These are phyloP conservation scores for Boletellus emodensis DNA, from an alignment of 768 basidiomycete species.

Conservation along the genomic window DNA sequence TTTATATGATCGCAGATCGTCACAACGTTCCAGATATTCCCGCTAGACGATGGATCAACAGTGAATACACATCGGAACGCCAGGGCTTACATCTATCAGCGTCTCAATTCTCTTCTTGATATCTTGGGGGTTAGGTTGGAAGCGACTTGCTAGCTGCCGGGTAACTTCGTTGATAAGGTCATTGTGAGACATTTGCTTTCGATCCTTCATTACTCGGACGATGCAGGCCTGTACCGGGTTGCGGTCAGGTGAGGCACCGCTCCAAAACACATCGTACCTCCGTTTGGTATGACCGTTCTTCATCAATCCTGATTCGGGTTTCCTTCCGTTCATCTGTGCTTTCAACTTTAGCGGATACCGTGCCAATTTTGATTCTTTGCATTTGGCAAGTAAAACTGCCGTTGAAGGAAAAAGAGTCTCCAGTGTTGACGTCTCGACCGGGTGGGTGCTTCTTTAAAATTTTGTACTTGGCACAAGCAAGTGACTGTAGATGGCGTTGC, in stretches of 20 bases:
- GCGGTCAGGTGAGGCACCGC: constrained; percentile 2
- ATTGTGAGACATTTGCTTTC: constrained; percentile 84
- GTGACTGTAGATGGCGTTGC: constrained; percentile 89
- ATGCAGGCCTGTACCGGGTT: constrained; percentile 75
- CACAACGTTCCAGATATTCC: constrained; percentile 90
- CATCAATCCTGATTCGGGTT: constrained; percentile 85
- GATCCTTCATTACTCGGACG: constrained; percentile 95
- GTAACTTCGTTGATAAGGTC: constrained; percentile 91
- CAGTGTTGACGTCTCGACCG: constrained; percentile 70
- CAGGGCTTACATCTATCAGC: constrained; percentile 75
- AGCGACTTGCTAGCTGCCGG: constrained; percentile 76
- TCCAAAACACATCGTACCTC: constrained; percentile 53
- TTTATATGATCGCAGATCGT: constrained; percentile 84
- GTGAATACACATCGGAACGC: background rate
- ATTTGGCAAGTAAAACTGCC: constrained; percentile 71
- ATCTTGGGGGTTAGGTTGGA: constrained; percentile 77
- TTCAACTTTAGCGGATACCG: constrained; percentile 85
- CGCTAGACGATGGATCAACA: constrained; percentile 44
- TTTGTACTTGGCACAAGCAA: constrained; percentile 94
- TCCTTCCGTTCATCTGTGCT: constrained; percentile 83
- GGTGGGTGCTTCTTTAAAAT: constrained; percentile 88
- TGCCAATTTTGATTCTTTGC: constrained; percentile 90
- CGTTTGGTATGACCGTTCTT: constrained; percentile 83
- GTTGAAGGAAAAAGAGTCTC: constrained; percentile 91
- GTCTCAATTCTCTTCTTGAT: constrained; percentile 95